Percentiles rank a stretch among this genome's conserved stretches.
phyloP scores from a whole-genome alignment of 805 yeast genomes.

The Wickerhamomyces bovis region DNA sequence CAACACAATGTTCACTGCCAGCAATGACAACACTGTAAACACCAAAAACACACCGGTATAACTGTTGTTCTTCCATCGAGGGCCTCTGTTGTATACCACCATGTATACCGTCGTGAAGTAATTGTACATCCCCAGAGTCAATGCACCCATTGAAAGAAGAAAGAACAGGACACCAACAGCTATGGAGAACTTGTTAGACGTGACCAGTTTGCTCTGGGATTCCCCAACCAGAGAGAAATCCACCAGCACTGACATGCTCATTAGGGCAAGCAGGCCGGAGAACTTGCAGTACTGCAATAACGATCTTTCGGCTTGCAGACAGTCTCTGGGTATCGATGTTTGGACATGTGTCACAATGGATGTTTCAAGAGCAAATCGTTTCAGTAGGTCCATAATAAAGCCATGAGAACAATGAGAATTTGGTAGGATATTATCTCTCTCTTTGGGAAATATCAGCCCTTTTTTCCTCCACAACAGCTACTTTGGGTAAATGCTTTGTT shows the following conservation, averaged over 20 bases:
- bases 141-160: slow-evolving; percentile 5
- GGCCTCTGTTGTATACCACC: slow-evolving; percentile 11
- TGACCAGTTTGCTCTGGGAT: neutral
- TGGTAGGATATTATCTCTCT: too few species aligned
- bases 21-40: neutral
- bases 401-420: too few species aligned
- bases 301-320: slow-evolving; percentile 24
- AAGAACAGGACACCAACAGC: slow-evolving; percentile 13
- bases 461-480: too few species aligned
- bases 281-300: slow-evolving; percentile 19
- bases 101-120: slow-evolving; percentile 16
- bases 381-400: neutral
- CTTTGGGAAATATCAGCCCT: too few species aligned
- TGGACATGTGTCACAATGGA: neutral
- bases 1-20: slow-evolving; percentile 2
- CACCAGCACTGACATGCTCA: slow-evolving; percentile 17
- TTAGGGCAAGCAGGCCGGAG: slow-evolving; percentile 13
- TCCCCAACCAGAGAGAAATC: slow-evolving; percentile 12
- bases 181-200: slow-evolving; percentile 6
- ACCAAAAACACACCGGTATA: slow-evolving; percentile 9
- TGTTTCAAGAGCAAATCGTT: neutral
- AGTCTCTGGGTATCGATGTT: slow-evolving; percentile 21
- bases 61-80: slow-evolving; percentile 6
- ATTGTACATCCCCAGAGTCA: slow-evolving; percentile 16
- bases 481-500: too few species aligned